A percentile compares a stretch with the other conserved stretches of the same genome.
These are phyloP conservation scores for Hyaloraphidium curvatum DNA, from an alignment of 192 early-diverging fungal species.

Conservation along the genomic window DNA sequence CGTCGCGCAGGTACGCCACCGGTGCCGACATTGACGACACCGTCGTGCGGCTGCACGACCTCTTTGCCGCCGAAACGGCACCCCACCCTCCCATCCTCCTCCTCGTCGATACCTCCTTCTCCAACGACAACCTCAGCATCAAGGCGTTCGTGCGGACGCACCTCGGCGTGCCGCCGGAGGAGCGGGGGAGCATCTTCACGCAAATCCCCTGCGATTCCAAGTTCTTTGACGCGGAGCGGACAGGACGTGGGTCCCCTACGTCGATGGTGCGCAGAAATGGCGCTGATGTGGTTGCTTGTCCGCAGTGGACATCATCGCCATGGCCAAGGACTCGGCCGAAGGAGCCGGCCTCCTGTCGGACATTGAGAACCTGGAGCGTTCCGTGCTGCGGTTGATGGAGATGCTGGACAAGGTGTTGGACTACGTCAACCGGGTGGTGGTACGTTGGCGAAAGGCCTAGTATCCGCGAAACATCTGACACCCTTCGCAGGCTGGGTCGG, in stretches of 20 bases:
- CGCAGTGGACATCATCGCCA: conserved; percentile 47
- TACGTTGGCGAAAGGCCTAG: conserved; percentile 10
- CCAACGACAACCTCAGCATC: too few species aligned
- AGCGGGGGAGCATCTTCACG: conserved; percentile 60
- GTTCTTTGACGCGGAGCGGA: conserved; percentile 77
- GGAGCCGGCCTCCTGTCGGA: conserved; percentile 49
- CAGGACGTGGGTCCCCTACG: conserved; percentile 22
- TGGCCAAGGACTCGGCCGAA: conserved; percentile 26
- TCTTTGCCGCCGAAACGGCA: conserved; percentile 45
- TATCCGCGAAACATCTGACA: background rate
- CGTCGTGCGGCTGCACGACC: conserved; percentile 22
- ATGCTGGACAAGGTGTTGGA: conserved; percentile 67
- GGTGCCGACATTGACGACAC: conserved; percentile 29
- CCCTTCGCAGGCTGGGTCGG: conserved; percentile 18
- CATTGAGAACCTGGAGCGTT: conserved; percentile 75
- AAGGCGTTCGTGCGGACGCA: too few species aligned
- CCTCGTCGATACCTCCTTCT: conserved; percentile 56
- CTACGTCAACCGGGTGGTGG: conserved; percentile 60
- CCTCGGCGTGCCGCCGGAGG: too few species aligned
- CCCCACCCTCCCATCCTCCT: conserved; percentile 64
- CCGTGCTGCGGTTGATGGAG: conserved; percentile 50
- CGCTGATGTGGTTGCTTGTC: background rate
- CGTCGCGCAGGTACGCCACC: conserved; percentile 55
- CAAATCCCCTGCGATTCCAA: conserved; percentile 74
- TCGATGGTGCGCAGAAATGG: background rate